Evolutionary conservation across 1,284 basidiomycete genomes (phyloP).

Genomic region (Sporisorium iseilematis-ciliati): DNA sequence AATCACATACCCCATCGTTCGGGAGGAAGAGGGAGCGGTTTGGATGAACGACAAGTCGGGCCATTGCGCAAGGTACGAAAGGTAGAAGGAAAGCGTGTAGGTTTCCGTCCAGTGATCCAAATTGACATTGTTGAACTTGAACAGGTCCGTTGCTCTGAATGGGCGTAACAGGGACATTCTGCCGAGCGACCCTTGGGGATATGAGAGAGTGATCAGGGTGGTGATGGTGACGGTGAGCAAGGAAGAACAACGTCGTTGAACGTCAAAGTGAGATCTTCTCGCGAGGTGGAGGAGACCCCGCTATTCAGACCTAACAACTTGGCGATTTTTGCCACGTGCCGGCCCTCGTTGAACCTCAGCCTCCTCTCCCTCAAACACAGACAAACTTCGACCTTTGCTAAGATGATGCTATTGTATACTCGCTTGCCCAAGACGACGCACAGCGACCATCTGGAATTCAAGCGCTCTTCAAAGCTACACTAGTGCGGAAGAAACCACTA

Average conservation of each 20-base stretch:
- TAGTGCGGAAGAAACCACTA: neutral
- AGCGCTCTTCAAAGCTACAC: neutral
- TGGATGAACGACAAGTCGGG: constrained; percentile 87
- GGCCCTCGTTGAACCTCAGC: neutral
- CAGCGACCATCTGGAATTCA: neutral
- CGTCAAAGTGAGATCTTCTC: neutral
- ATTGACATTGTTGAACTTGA: constrained; percentile 93
- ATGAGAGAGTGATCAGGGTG: neutral
- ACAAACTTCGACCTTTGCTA: neutral
- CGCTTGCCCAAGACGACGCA: neutral
- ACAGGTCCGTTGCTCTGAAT: constrained; percentile 86
- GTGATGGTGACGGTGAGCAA: neutral
- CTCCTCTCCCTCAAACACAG: too few species aligned
- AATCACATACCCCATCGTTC: constrained; percentile 61
- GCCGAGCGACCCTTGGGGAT: too few species aligned
- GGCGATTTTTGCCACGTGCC: neutral
- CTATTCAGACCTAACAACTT: neutral
- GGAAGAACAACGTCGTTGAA: neutral
- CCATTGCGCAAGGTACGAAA: constrained; percentile 87
- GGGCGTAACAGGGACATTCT: constrained; percentile 84
- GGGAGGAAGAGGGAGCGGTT: constrained; percentile 74
- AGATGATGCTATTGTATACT: neutral
- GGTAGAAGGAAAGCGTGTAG: constrained; percentile 86
- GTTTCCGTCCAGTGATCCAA: constrained; percentile 94
- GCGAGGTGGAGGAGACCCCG: constrained; percentile 1